Base-by-base conservation (phyloP, 2,329 filamentous ascomycete genomes). In the Macrophomina phaseolina region DNA sequence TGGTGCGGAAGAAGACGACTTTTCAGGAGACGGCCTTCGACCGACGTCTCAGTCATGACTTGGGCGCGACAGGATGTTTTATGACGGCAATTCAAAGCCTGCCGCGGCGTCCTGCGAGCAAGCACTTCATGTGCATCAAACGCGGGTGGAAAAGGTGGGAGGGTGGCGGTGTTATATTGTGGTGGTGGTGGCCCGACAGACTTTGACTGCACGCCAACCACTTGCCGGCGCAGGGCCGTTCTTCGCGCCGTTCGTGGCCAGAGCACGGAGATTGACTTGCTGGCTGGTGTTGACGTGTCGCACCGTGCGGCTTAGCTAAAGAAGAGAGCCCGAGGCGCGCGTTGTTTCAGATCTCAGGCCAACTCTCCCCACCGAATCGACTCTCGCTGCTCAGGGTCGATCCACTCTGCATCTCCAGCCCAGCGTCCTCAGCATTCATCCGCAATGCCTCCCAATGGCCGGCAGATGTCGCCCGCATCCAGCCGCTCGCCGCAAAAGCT, bases 211-310 rank as follows among this genome's bases (percentile, higher is more conserved):
- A 49, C 46, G 51, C 42, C 34, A 18, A 40, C 45, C 34, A 23
- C 34, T 61, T 42, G 48, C 42, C 9, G 4, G 9, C 23, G 53
- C 53, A 23, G 34, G 53, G 53, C 53, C 53, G 34, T 40, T 42
- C 16, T 16, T 32, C 45, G 45, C 46, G n/a, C 28, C 45, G 45
- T 48, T 16, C 45, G 45, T 34, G 3, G 18, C 8, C 49, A 12
- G 3, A 12, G 40, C 42, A 61, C 56, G 56, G 56, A 61, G 42
- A 36, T 46, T 18, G 14, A 12, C 38, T 40, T 23, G 1, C 23
- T 40, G 38, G 30, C 28, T 61, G 56, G 40, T 61, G 42, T 61
- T 48, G 56, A 61, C 56, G 56, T 61, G 56, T 61, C 56, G 56
- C 42, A 18, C 23, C 38, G 38, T 38, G 55, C 55, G 18, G 36